Percentiles rank a stretch among this genome's conserved stretches.
Evolutionary conservation across 78 protist species (phyloP).

Genomic region (Planoprotostelium fungivorum): DNA sequence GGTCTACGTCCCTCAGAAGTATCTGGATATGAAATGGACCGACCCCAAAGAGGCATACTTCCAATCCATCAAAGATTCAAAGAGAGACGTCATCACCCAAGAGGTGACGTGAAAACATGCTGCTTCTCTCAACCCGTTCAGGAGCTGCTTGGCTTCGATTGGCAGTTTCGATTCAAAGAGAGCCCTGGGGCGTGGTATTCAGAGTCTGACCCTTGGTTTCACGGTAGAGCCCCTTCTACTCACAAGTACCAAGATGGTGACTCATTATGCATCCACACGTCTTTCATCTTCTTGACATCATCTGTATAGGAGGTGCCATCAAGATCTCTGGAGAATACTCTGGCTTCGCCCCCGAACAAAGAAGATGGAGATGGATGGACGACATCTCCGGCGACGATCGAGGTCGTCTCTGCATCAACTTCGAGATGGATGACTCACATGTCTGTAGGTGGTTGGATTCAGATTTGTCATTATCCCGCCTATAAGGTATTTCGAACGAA

Average conservation of each 20-base stretch:
- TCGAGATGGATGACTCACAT: not conserved
- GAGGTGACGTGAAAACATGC: not conserved
- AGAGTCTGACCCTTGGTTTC: not conserved
- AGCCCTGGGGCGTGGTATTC: not conserved
- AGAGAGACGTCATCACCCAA: not conserved
- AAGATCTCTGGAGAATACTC: not conserved
- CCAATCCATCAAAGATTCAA: not conserved
- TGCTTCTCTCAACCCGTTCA: not conserved
- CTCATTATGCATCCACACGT: no score
- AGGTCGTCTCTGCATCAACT: not conserved
- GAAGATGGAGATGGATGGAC: constrained; percentile 1
- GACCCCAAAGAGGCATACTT: not conserved
- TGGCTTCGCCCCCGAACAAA: not conserved
- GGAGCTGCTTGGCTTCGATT: not conserved
- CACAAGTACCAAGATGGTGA: not conserved
- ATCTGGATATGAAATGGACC: not conserved
- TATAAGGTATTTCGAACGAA: not conserved
- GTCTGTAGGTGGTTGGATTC: not conserved
- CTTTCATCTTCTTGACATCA: not conserved
- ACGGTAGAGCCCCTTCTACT: not conserved
- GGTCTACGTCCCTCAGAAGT: not conserved
- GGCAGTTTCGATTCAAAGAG: not conserved
- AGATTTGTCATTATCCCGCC: not conserved
- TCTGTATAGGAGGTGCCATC: not conserved
- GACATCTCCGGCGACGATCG: not conserved